Conservation (phyloP, 495 filamentous ascomycete genomes). For the Xylaria telfairii region DNA sequence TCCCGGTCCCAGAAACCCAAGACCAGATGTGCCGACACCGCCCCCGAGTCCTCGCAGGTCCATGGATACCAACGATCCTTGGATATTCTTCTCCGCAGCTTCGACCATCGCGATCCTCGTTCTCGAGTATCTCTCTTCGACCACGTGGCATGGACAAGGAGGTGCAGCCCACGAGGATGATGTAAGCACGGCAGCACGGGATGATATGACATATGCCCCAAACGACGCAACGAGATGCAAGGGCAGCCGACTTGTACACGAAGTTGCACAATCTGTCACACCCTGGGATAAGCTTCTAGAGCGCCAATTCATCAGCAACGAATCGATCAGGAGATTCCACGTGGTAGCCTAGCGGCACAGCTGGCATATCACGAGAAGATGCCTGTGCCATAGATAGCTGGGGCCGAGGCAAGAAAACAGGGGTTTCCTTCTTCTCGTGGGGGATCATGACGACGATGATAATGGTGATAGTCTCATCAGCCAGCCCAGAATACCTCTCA, state of each 20-base stretch:
- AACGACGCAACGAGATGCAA: not conserved
- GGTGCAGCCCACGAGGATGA: not conserved
- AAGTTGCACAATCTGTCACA: not conserved
- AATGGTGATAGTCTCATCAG: not conserved
- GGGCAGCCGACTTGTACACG: not conserved
- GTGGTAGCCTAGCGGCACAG: not conserved
- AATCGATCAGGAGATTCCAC: not conserved
- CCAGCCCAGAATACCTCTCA: not conserved
- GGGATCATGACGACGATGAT: not conserved
- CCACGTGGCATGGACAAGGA: not conserved
- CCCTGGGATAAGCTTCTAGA: not conserved
- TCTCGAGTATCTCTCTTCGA: not conserved
- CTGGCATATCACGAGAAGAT: no score
- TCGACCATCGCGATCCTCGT: not conserved
- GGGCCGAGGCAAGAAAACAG: not conserved
- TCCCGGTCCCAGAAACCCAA: constrained; percentile 35
- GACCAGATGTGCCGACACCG: constrained; percentile 40
- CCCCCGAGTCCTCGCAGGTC: constrained; percentile 38
- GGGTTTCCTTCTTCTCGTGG: not conserved
- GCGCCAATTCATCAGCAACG: not conserved
- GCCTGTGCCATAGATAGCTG: no score
- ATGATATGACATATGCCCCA: not conserved
- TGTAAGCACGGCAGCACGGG: not conserved
- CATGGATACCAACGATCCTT: not conserved
- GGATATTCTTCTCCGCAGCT: not conserved